Conservation (phyloP, 2,329 filamentous ascomycete genomes). For the Penicillium sclerotiorum region DNA sequence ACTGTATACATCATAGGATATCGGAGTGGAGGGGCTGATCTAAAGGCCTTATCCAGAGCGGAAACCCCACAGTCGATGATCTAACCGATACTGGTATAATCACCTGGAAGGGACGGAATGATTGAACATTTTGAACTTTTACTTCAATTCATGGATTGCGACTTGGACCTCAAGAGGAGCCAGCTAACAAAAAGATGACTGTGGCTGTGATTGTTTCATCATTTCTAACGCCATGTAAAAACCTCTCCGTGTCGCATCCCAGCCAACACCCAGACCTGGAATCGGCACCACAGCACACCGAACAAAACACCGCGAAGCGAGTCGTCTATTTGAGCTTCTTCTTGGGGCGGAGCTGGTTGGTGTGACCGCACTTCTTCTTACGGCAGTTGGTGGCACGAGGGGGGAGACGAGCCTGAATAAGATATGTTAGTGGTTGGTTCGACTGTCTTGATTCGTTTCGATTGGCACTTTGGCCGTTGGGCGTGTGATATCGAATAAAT, state of each 20-base stretch:
- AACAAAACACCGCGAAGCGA: slow-evolving; percentile 50
- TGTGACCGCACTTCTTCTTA: slow-evolving; percentile 99
- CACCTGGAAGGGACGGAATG: slow-evolving; percentile 3
- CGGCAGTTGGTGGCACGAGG: slow-evolving; percentile 99
- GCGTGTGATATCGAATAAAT: background rate
- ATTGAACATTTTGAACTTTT: slow-evolving; percentile 35
- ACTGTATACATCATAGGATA: background rate
- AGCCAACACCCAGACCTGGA: slow-evolving; percentile 33
- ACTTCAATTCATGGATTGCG: slow-evolving; percentile 41
- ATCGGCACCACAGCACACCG: slow-evolving; percentile 38
- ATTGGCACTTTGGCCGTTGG: no score
- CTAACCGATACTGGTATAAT: no score
- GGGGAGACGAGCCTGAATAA: slow-evolving; percentile 72
- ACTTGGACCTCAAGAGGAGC: slow-evolving; percentile 36
- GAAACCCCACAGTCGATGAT: background rate
- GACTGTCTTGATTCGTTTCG: background rate
- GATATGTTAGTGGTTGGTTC: slow-evolving; percentile 9
- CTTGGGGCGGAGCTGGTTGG: slow-evolving; percentile 99
- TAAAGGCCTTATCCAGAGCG: no score
- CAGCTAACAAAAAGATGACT: slow-evolving; percentile 40
- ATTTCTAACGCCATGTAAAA: slow-evolving; percentile 43
- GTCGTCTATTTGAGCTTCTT: slow-evolving; percentile 93
- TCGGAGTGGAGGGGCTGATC: background rate
- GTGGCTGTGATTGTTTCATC: slow-evolving; percentile 41
- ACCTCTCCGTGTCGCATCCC: slow-evolving; percentile 40